Evolutionary conservation across 306 rosid species (phyloP), one percentile per base, ranked within the genome.

Genomic region (Hippophae rhamnoides): DNA sequence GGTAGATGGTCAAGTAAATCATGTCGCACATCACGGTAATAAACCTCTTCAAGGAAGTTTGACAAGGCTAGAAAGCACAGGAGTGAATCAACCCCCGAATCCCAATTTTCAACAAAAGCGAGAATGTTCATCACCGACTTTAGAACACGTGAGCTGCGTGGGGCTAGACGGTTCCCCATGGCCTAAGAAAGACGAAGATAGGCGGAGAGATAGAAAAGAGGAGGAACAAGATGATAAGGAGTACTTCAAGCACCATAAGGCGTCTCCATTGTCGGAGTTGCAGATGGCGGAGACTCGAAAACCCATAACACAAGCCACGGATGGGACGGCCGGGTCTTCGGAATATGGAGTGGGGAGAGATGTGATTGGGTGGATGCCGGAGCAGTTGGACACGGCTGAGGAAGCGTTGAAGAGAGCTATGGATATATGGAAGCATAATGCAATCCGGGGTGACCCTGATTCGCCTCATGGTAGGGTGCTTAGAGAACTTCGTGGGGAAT

Each of bases 321-420:
- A 75, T 41, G 76, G 78, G 56, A 76, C 82, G 5, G 77, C 69
- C 0, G 70, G 75, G 52, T n/a, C 54, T 31, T 5, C 26, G 43
- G 8, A 42, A 1, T 47, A 67, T 23, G 78, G 67, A 10, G 65
- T 2, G 18, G 68, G 71, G 0, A 42, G 8, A 14, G 83, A 65
- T 12, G 90, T 58, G 7, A 56, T 76, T 9, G 82, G 79, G 23
- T 90, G 95, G 95, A 59, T 62, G 71, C 86, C 94, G 60, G 95
- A 84, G 78, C 97, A 90, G 84, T 56, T 82, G 10, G 86, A 80
- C 63, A 80, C 95, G 10, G 95, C 83, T 46, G 95, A 90, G 78
- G 90, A 87, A 38, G 50, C 94, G 3, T 75, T 90, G n/a, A 23
- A 43, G 68, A 76, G 85, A 70, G 90, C 90, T 0, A 56, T 81